phyloP scores from a whole-genome alignment of 305 asterid species.

The Fraxinus xanthoxyloides region DNA sequence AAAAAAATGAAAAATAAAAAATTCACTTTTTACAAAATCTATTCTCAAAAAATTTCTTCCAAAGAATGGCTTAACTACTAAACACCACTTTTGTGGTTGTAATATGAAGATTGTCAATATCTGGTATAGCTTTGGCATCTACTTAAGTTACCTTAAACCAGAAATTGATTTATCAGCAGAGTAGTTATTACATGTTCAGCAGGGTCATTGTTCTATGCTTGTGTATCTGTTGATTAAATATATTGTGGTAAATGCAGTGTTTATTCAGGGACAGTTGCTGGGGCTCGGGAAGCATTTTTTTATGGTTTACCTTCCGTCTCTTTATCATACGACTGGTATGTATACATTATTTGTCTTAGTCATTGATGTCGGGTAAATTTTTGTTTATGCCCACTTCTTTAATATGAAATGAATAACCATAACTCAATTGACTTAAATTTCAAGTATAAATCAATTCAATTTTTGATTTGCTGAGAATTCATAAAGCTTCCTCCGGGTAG shows the following conservation, averaged over 20 bases:
- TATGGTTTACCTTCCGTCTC: constrained; percentile 68
- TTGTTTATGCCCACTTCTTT: neutral
- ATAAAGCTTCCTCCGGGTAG: neutral
- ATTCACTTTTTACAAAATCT: neutral
- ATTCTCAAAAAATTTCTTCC: neutral
- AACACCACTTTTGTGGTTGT: neutral
- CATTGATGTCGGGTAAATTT: neutral
- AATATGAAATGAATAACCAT: neutral
- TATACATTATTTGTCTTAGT: neutral
- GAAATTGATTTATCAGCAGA: neutral
- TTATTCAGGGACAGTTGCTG: constrained; percentile 92
- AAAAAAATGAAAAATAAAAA: neutral
- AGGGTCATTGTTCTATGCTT: neutral
- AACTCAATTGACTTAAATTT: neutral
- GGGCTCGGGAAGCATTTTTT: constrained; percentile 90
- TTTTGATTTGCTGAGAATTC: neutral
- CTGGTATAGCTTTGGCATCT: constrained; percentile 6
- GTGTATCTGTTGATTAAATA: constrained; percentile 20
- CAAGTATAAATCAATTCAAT: neutral
- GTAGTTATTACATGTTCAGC: constrained; percentile 1
- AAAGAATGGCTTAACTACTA: neutral
- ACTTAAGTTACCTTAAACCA: neutral
- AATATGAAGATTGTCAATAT: neutral
- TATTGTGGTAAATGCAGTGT: constrained; percentile 47
- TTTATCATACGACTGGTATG: constrained; percentile 83